Conservation (phyloP, 2,329 filamentous ascomycete genomes). For the Verticillium alfalfae region DNA sequence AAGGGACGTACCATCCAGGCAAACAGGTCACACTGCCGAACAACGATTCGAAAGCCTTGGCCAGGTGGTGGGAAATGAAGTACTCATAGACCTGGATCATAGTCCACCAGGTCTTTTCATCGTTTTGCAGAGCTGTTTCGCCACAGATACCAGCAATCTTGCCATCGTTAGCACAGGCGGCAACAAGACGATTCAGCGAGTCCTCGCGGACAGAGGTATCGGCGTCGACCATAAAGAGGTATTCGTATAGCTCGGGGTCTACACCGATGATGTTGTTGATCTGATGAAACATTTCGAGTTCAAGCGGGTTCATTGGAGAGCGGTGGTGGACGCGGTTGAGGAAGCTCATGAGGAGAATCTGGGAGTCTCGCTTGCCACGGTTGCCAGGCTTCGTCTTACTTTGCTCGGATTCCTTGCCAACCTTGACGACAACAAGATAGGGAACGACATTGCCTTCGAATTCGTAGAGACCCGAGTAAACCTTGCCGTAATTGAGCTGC, state of each 20-base stretch:
- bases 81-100: conserved; percentile 99
- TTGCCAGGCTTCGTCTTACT: conserved; percentile 89
- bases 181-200: conserved; percentile 85
- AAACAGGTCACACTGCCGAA: conserved; percentile 98
- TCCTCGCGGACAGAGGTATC: conserved; percentile 93
- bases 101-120: conserved; percentile 94
- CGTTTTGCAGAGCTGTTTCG: conserved; percentile 93
- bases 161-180: conserved; percentile 85
- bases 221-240: conserved; percentile 94
- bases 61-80: conserved; percentile 94
- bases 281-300: conserved; percentile 98
- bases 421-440: conserved; percentile 92
- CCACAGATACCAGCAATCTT: conserved; percentile 98
- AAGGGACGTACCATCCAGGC: conserved; percentile 76
- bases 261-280: conserved; percentile 99
- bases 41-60: conserved; percentile 95
- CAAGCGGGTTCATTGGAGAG: conserved; percentile 88
- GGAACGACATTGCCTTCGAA: conserved; percentile 97
- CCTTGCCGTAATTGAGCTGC: conserved; percentile 96
- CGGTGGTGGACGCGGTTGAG: conserved; percentile 96
- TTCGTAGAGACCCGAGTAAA: conserved; percentile 96
- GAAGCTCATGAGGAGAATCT: conserved; percentile 94
- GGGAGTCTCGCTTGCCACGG: conserved; percentile 96
- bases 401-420: conserved; percentile 95
- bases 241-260: conserved; percentile 95